A percentile compares a stretch with the other conserved stretches of the same genome.
Conservation (phyloP, 108 stramenopile species). For the Asterionellopsis glacialis region DNA sequence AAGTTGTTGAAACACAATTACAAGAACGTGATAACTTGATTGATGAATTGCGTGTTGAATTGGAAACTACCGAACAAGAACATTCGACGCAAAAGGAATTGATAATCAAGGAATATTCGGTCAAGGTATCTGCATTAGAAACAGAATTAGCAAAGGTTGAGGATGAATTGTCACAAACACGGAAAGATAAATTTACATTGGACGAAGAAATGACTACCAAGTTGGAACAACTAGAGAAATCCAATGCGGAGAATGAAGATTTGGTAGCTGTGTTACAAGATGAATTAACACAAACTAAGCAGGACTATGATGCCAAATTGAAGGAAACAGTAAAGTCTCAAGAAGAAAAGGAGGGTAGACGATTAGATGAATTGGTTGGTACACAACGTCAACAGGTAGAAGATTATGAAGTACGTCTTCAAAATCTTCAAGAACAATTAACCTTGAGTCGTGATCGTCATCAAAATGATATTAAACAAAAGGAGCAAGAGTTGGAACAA, state of each 20-base stretch:
- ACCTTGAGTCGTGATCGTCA: slow-evolving; percentile 42
- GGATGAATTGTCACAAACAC: slow-evolving; percentile 15
- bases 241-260: slow-evolving; percentile 13
- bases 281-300: slow-evolving; percentile 29
- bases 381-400: slow-evolving; percentile 23
- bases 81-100: too few relatives aligned
- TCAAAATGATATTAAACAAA: slow-evolving; percentile 36
- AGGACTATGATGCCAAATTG: slow-evolving; percentile 16
- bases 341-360: slow-evolving; percentile 20
- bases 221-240: slow-evolving; percentile 1
- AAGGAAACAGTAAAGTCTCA: neutral
- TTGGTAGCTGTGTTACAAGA: slow-evolving; percentile 16
- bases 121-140: too few relatives aligned
- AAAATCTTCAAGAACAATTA: slow-evolving; percentile 43
- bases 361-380: slow-evolving; percentile 31
- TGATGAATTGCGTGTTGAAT: too few relatives aligned
- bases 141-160: slow-evolving; percentile 4
- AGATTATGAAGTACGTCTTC: slow-evolving; percentile 37
- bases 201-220: slow-evolving; percentile 7
- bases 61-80: too few relatives aligned
- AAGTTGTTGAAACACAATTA: too few relatives aligned
- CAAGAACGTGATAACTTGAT: too few relatives aligned
- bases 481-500: slow-evolving; percentile 32
- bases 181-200: slow-evolving; percentile 18
- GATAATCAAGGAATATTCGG: too few relatives aligned